phyloP scores from a whole-genome alignment of 2,329 filamentous ascomycete genomes.

The Aspergillus brasiliensis region DNA sequence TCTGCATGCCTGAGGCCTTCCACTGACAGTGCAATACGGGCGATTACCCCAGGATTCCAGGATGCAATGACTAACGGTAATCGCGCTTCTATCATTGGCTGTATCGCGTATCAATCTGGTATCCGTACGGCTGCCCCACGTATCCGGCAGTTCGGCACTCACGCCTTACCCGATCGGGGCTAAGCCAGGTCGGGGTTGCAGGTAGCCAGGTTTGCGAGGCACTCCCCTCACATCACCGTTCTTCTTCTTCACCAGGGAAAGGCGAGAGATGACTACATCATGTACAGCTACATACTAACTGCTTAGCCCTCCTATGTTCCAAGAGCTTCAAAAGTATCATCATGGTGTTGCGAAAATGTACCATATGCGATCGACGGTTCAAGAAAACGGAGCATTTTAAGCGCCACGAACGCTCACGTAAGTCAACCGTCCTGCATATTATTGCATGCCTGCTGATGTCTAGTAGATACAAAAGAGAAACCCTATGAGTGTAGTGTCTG shows the following conservation, averaged over 20 bases:
- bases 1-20: neutral
- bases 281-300: neutral
- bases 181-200: neutral
- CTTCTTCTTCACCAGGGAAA: too few species aligned
- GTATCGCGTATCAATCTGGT: neutral
- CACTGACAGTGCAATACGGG: neutral
- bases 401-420: conserved; percentile 58
- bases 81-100: neutral
- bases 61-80: neutral
- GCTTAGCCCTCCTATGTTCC: conserved; percentile 2
- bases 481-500: conserved; percentile 58
- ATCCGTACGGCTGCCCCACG: neutral
- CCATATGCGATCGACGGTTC: conserved; percentile 56
- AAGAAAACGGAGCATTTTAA: conserved; percentile 60
- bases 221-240: too few species aligned
- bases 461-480: conserved; percentile 55
- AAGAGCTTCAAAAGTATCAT: conserved; percentile 17
- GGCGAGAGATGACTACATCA: too few species aligned
- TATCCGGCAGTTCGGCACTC: neutral
- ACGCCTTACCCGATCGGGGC: neutral
- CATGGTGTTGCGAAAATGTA: conserved; percentile 49
- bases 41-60: neutral
- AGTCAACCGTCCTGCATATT: conserved; percentile 27
- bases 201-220: neutral
- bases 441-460: neutral